Conservation (phyloP, 139 green algal genomes). For the Tetradesmus obliquus region DNA sequence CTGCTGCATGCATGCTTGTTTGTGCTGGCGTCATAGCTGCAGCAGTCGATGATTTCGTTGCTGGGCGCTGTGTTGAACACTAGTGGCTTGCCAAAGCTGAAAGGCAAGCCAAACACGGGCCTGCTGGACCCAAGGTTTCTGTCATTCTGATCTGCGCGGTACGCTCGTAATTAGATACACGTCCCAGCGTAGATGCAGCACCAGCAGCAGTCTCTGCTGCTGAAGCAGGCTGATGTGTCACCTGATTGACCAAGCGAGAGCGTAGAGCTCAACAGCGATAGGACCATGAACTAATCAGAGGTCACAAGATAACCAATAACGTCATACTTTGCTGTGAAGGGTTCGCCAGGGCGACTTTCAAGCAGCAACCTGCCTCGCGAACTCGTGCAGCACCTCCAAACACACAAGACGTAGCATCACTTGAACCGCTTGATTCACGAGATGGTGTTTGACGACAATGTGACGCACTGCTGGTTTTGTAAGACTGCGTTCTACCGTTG, state of each 20-base stretch:
- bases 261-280: background rate
- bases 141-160: background rate
- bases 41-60: background rate
- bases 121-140: background rate
- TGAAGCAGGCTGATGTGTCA: background rate
- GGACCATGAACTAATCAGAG: background rate
- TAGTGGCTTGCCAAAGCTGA: background rate
- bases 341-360: too few relatives aligned
- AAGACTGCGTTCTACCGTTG: too few relatives aligned
- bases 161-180: background rate
- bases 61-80: background rate
- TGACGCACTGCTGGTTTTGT: too few relatives aligned
- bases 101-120: background rate
- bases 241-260: background rate
- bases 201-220: background rate
- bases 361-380: too few relatives aligned
- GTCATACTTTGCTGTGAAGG: too few relatives aligned
- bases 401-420: too few relatives aligned
- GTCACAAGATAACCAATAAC: background rate
- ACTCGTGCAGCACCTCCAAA: too few relatives aligned
- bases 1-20: background rate
- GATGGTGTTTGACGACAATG: too few relatives aligned
- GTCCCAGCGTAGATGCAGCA: background rate
- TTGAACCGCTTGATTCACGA: too few relatives aligned
- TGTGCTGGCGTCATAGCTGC: background rate